Percentiles rank a stretch among this genome's conserved stretches.
Conservation (phyloP, 345 rosid species). For the Salix purpurea region DNA sequence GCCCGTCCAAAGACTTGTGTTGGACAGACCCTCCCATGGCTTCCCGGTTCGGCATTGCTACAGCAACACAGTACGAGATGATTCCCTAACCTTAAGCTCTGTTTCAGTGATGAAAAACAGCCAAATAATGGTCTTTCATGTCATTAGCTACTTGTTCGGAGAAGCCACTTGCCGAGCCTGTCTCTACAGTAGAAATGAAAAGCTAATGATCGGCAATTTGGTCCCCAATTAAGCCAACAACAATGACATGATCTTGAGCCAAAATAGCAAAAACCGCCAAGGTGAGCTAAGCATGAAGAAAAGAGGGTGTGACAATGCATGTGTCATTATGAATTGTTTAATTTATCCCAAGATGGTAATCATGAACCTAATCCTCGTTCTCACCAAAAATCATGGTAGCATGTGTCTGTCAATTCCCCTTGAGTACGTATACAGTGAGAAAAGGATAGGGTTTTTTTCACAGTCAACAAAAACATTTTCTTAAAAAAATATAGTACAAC, state of each 20-base stretch:
- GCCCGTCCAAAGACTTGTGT: neutral
- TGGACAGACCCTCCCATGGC: neutral
- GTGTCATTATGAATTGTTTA: slow-evolving; percentile 2
- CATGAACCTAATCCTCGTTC: slow-evolving; percentile 44
- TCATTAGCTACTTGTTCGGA: neutral
- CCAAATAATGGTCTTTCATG: neutral
- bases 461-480: too few relatives aligned
- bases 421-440: neutral
- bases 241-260: neutral
- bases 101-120: neutral
- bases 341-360: slow-evolving; percentile 16
- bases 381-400: slow-evolving; percentile 40
- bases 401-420: slow-evolving; percentile 31
- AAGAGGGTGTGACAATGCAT: neutral
- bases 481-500: too few relatives aligned
- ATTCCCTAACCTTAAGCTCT: neutral
- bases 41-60: neutral
- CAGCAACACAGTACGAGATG: neutral
- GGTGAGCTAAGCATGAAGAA: slow-evolving; percentile 7
- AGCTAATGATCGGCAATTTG: neutral
- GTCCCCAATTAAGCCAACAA: neutral
- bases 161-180: neutral
- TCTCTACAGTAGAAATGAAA: slow-evolving; percentile 6
- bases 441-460: too few relatives aligned
- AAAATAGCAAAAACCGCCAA: neutral